phyloP scores from a whole-genome alignment of 345 rosid species.

The Anacardium occidentale region DNA sequence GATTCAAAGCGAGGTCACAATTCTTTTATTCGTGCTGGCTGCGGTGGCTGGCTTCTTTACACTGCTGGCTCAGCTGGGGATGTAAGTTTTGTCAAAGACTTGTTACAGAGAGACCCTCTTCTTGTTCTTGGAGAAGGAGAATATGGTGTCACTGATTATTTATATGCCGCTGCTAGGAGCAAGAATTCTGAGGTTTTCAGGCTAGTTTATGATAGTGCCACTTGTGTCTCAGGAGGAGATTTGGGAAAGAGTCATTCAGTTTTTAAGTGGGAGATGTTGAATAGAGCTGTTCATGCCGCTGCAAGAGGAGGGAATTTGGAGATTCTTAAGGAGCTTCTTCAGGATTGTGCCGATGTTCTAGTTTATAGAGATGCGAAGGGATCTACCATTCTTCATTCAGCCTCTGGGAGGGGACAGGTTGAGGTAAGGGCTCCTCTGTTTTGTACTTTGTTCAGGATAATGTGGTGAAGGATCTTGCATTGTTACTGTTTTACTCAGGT shows the following conservation, averaged over 20 bases:
- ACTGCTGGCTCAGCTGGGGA: constrained; percentile 97
- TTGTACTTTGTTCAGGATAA: neutral
- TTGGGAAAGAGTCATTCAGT: constrained; percentile 34
- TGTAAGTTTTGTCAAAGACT: constrained; percentile 53
- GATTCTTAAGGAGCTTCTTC: constrained; percentile 47
- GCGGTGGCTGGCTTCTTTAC: constrained; percentile 95
- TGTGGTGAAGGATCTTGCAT: neutral
- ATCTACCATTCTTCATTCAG: constrained; percentile 73
- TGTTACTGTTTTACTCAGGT: constrained; percentile 37
- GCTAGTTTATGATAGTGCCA: constrained; percentile 47
- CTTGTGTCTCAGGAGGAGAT: constrained; percentile 27
- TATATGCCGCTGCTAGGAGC: constrained; percentile 84
- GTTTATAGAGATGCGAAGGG: constrained; percentile 61
- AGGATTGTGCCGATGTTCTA: constrained; percentile 39
- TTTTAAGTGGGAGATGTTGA: constrained; percentile 68
- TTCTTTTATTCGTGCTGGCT: constrained; percentile 77
- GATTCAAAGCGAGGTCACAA: constrained; percentile 54
- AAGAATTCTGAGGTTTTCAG: constrained; percentile 61
- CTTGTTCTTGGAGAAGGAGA: constrained; percentile 98
- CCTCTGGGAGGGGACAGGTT: constrained; percentile 79
- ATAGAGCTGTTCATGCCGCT: constrained; percentile 82
- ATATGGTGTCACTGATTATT: constrained; percentile 80
- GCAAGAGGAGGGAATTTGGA: constrained; percentile 90
- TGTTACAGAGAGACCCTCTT: constrained; percentile 72
- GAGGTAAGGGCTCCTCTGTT: constrained; percentile 42